Evolutionary conservation across 805 yeast genomes (phyloP), one percentile per base, ranked within the genome.

Genomic region (Schizosaccharomyces cryophilus): DNA sequence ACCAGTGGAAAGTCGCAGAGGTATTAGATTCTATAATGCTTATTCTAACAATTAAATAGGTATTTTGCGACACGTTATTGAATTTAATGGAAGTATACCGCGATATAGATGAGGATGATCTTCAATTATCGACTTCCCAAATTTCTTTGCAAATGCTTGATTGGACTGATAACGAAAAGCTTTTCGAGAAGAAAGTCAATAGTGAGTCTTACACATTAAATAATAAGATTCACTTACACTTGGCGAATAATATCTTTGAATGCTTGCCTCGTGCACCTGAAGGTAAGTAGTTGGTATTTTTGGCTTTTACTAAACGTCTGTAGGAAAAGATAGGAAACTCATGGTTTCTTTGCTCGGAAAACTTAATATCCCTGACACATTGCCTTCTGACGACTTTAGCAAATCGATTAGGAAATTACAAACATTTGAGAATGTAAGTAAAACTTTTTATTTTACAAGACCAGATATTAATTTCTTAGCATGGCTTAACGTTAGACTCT

Each of bases 81-180:
- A 29, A 29, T 66, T 48, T 19, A 61, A 6, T 60, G 74, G 61
- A 74, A 51, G 26, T 93, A 35, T 71, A 73, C 71, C 72, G 70
- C n/a, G 71, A 69, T 5, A 67, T 72, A 7, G 72, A 72, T 29
- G 68, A 66, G 15, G 67, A 62, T 21, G 69, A 67, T 7, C 69
- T 68, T 19, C 64, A 67, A 58, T 64, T 69, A 1, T 62, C 72
- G 4, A 84, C 87, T 0, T 72, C 76, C 13, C 73, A 74, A 9
- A 78, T 85, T 2, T 71, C 84, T 40, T 87, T 82, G 64, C 95
- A 86, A 66, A 70, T 90, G 58, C 73, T 84, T 29, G 80, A 81
- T 66, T 87, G 96, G 95, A 84, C 95, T 21, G 90, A 87, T 68
- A 95, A 95, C 2, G 60, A 47, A 21, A 59, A 31, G 24, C 21